Evolutionary conservation across 2,329 filamentous ascomycete species (phyloP).

Genomic region (Plenodomus biglobosus): DNA sequence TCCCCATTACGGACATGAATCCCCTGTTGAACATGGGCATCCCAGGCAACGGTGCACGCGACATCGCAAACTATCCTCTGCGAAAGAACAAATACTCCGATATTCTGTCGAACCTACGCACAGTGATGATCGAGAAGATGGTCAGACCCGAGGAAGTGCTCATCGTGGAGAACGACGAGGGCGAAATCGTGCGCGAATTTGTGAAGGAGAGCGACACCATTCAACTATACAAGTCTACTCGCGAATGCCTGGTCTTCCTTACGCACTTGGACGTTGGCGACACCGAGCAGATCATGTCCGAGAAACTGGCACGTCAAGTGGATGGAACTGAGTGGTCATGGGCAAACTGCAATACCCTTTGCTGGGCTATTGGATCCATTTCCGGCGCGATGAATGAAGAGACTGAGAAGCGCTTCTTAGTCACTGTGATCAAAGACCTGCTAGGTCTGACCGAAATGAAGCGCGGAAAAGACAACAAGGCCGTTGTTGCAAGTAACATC

Average conservation of each 20-base stretch:
- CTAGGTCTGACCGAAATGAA: slow-evolving; percentile 98
- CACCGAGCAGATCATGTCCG: slow-evolving; percentile 98
- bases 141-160: slow-evolving; percentile 95
- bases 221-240: slow-evolving; percentile 97
- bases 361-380: slow-evolving; percentile 98
- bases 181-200: slow-evolving; percentile 97
- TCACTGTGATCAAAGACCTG: slow-evolving; percentile 98
- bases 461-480: slow-evolving; percentile 98
- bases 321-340: slow-evolving; percentile 97
- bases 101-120: slow-evolving; percentile 87
- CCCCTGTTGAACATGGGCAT: slow-evolving; percentile 80
- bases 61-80: slow-evolving; percentile 88
- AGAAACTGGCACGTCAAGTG: slow-evolving; percentile 93
- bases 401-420: slow-evolving; percentile 96
- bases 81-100: slow-evolving; percentile 98
- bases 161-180: slow-evolving; percentile 99
- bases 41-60: slow-evolving; percentile 78
- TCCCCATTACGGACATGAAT: slow-evolving; percentile 91
- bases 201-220: slow-evolving; percentile 99
- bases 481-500: slow-evolving; percentile 97
- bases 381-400: slow-evolving; percentile 99
- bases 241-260: slow-evolving; percentile 94
- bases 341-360: slow-evolving; percentile 99
- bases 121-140: slow-evolving; percentile 99
- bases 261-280: slow-evolving; percentile 97